phyloP scores from a whole-genome alignment of 148 eudicot species.

The Euryodendron excelsum region DNA sequence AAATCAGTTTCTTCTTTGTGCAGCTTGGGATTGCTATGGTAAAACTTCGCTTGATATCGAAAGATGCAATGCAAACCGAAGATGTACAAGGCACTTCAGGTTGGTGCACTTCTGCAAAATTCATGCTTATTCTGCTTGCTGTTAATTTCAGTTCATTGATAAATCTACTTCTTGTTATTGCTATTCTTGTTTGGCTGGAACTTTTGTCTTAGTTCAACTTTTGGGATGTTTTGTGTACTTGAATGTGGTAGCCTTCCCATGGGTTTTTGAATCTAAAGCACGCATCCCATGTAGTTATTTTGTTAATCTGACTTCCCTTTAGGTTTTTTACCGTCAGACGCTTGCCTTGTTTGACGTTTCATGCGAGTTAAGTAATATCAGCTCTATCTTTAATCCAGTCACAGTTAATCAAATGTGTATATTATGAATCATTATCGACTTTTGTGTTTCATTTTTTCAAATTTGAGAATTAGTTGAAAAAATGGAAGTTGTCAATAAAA shows the following conservation, averaged over 20 bases:
- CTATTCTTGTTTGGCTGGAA: not conserved
- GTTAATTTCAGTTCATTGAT: not conserved
- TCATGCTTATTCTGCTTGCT: not conserved
- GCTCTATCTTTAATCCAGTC: not conserved
- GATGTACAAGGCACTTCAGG: conserved; percentile 34
- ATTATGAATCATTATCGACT: not conserved
- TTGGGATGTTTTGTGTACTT: not conserved
- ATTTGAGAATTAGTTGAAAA: conserved; percentile 5
- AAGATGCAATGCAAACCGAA: conserved; percentile 29
- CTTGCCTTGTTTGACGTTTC: not conserved
- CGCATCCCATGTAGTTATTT: not conserved
- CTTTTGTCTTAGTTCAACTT: not conserved
- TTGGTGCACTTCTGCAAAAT: conserved; percentile 17
- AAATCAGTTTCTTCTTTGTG: conserved; percentile 16
- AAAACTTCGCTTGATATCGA: conserved; percentile 36
- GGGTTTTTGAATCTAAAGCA: not conserved
- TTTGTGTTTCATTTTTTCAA: not conserved
- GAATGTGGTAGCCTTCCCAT: not conserved
- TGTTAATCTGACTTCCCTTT: not conserved
- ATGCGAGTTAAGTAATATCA: not conserved
- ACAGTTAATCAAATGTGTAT: not conserved
- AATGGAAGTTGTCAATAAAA: not conserved
- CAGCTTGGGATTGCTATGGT: conserved; percentile 49
- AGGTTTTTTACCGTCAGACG: not conserved
- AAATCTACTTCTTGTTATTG: not conserved